Evolutionary conservation across 2,329 filamentous ascomycete species (phyloP), one percentile per base, ranked within the genome.

Genomic region (Trichoderma atrobrunneum): DNA sequence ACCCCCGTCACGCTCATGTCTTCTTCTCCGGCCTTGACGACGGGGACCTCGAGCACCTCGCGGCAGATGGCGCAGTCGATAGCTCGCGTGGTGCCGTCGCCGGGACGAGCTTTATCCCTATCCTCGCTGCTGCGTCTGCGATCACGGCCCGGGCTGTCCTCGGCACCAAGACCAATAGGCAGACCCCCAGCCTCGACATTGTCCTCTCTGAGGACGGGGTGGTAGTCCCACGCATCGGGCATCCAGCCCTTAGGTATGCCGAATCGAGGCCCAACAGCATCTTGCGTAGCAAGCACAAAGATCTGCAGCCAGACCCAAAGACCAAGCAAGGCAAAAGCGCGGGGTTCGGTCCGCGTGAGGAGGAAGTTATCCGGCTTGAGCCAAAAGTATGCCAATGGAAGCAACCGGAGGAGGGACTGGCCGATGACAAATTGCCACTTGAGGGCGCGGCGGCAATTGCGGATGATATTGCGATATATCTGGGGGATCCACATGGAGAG

Each of bases 1-100:
- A 97, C 88, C 34, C 91, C 91, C 0, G 89, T 84, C 72, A 90
- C 87, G 36, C 88, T 87, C 0, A 81, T 81, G 11, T 87, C 87
- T 57, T 86, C 85, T 54, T 86, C 85, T 11, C 87, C 87, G 1
- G 87, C 86, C 65, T 87, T 86, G 36, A 97, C 83, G 26, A 98
- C 91, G 0, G 94, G 93, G 2, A 98, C 94, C 80, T 98, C 94
- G 21, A 99, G 90, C 60, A 92, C 87, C 82, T 97, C 94, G 82
- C 95, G 92, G 80, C 96, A 99, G 76, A 99, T 98, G 21, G 95
- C 94, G 81, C 96, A 99, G 83, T 98, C 95, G 73, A 97, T 96
- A 1, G 80, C 89, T 60, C 87, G 82, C 14, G 78, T 79, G 48
- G 78, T 79, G 39, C 78, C 79, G 32, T 76, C 32, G 5, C 48